Evolutionary conservation across 768 basidiomycete species (phyloP).

Genomic region (Xerocomellus dryophilus): DNA sequence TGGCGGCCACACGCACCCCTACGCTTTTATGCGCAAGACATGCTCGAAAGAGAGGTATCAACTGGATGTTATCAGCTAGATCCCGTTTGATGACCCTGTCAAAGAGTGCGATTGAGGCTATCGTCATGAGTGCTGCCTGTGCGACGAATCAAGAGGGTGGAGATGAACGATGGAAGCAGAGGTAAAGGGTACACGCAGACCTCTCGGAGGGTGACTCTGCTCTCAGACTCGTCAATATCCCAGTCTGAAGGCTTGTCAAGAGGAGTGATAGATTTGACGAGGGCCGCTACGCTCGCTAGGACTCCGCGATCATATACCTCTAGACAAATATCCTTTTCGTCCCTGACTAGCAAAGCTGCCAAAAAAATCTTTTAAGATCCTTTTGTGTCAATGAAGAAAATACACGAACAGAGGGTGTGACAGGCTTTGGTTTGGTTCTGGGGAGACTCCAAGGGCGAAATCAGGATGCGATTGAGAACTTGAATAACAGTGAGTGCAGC

Average conservation of each 20-base stretch:
- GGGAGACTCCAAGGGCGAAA: conserved; percentile 39
- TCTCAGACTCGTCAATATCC: conserved; percentile 72
- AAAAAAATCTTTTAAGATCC: background rate
- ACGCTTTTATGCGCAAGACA: conserved; percentile 60
- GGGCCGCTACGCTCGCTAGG: conserved; percentile 48
- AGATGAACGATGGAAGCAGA: background rate
- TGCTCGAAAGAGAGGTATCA: conserved; percentile 52
- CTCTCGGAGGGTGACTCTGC: conserved; percentile 56
- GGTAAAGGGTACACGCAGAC: conserved; percentile 32
- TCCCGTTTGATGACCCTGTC: conserved; percentile 69
- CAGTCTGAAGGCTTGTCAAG: conserved; percentile 44
- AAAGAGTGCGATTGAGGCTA: conserved; percentile 70
- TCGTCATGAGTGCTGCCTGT: conserved; percentile 69
- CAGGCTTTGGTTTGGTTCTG: conserved; percentile 62
- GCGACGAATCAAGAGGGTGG: background rate
- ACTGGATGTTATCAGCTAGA: conserved; percentile 55
- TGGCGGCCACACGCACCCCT: conserved; percentile 82
- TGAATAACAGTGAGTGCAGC: conserved; percentile 63
- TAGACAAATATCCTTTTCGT: conserved; percentile 64
- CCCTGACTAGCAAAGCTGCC: conserved; percentile 64
- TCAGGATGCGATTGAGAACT: conserved; percentile 61
- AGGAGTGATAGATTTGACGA: conserved; percentile 56
- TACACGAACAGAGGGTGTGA: conserved; percentile 65
- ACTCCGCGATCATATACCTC: conserved; percentile 70
- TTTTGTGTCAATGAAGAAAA: background rate